Percentiles rank a stretch among this genome's conserved stretches.
Conservation (phyloP, 306 rosid species). For the Canavalia gladiata region DNA sequence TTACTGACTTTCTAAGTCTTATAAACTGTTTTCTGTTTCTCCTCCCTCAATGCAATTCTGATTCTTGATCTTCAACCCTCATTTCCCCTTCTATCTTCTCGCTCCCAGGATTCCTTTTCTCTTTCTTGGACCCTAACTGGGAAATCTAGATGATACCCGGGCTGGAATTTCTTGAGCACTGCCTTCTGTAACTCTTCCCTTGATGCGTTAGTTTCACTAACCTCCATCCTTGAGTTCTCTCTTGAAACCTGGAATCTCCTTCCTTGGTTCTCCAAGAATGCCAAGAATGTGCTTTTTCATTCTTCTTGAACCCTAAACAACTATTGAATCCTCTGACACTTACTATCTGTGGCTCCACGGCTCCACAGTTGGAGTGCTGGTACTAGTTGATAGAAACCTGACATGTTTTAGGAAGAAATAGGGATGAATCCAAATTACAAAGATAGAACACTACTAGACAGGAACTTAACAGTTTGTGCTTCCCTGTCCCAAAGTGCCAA, state of each 20-base stretch:
- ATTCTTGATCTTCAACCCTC: background rate
- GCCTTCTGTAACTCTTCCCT: background rate
- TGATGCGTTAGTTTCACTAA: background rate
- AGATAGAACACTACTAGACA: background rate
- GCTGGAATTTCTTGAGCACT: slow-evolving; percentile 17
- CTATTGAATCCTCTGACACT: background rate
- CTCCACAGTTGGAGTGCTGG: background rate
- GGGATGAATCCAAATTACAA: background rate
- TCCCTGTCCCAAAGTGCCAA: background rate
- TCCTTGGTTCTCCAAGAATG: background rate
- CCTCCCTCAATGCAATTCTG: slow-evolving; percentile 5
- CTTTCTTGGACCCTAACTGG: background rate
- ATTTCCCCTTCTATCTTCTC: background rate
- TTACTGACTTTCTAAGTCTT: too few relatives aligned
- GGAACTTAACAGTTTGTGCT: background rate
- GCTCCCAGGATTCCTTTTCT: background rate
- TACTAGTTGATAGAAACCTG: background rate
- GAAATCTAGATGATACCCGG: background rate
- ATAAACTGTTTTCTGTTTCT: background rate
- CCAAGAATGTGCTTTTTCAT: background rate
- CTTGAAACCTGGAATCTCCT: background rate
- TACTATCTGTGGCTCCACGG: background rate
- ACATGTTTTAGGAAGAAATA: background rate
- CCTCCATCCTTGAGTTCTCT: background rate
- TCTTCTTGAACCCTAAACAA: background rate